Percentiles rank a stretch among this genome's conserved stretches.
Evolutionary conservation across 2,329 filamentous ascomycete species (phyloP).

Genomic region (Neobulgaria alba): DNA sequence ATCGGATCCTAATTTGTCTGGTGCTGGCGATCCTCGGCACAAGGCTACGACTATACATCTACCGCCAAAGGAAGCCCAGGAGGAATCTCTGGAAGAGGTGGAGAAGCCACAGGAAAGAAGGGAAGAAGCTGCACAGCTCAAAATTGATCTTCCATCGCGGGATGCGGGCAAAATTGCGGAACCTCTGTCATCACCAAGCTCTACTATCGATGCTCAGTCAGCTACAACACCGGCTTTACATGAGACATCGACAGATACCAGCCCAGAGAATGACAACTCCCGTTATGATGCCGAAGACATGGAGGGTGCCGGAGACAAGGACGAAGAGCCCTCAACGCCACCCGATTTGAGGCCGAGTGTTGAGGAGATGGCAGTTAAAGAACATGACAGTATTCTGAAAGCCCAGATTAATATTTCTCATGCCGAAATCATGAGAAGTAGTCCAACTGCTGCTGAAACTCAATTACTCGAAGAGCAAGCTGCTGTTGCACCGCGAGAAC

Average conservation of each 20-base stretch:
- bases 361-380: slow-evolving; percentile 30
- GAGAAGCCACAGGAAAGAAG: slow-evolving; percentile 29
- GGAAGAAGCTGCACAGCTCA: slow-evolving; percentile 25
- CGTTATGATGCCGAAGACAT: slow-evolving; percentile 41
- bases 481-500: slow-evolving; percentile 6
- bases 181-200: slow-evolving; percentile 47
- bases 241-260: slow-evolving; percentile 64
- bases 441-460: slow-evolving; percentile 46
- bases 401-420: slow-evolving; percentile 25
- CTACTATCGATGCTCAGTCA: slow-evolving; percentile 61
- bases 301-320: slow-evolving; percentile 41
- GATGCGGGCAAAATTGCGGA: slow-evolving; percentile 32
- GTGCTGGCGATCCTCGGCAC: slow-evolving; percentile 19
- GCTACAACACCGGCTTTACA: slow-evolving; percentile 63
- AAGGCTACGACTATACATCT: slow-evolving; percentile 34
- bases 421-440: slow-evolving; percentile 32
- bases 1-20: slow-evolving; percentile 20
- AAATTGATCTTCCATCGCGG: slow-evolving; percentile 32
- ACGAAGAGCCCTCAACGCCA: slow-evolving; percentile 34
- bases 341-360: slow-evolving; percentile 18
- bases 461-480: slow-evolving; percentile 47
- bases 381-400: slow-evolving; percentile 21
- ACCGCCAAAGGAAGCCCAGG: slow-evolving; percentile 41
- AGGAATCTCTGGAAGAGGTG: slow-evolving; percentile 32
- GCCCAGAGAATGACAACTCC: slow-evolving; percentile 59